These are phyloP conservation scores for Trametes versicolor DNA, from an alignment of 1,284 basidiomycete genomes.

Conservation along the genomic window DNA sequence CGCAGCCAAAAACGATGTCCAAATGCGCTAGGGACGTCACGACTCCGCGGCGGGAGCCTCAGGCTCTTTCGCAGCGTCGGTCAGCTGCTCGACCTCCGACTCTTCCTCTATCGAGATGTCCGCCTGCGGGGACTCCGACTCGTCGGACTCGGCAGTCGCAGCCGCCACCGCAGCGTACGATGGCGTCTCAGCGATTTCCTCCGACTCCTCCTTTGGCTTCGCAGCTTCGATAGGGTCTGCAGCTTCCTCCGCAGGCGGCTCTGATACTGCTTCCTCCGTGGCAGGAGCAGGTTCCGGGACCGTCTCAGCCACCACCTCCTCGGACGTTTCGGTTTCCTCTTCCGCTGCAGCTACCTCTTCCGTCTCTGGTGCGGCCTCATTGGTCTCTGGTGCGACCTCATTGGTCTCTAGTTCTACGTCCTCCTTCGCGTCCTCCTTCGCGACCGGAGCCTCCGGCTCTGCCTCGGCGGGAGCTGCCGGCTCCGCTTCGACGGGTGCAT, in stretches of 20 bases:
- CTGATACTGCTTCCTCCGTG: neutral
- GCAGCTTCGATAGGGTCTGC: neutral
- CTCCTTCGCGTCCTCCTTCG: neutral
- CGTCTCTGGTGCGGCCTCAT: neutral
- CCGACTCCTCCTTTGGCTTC: neutral
- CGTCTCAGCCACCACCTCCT: slow-evolving; percentile 3
- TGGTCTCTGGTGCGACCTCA: neutral
- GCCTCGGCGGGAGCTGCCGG: too few species aligned
- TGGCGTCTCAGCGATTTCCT: neutral
- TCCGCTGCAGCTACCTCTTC: slow-evolving; percentile 9
- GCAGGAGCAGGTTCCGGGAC: neutral
- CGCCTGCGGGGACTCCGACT: neutral
- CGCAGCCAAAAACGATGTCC: neutral
- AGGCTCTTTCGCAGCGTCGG: slow-evolving; percentile 7
- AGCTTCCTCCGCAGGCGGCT: neutral
- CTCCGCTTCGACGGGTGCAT: neutral
- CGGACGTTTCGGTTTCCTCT: slow-evolving; percentile 1
- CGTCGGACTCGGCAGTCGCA: neutral
- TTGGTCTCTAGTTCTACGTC: slow-evolving; percentile 2
- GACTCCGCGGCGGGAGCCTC: neutral
- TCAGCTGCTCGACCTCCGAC: neutral
- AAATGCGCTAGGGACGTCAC: neutral
- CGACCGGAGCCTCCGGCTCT: neutral
- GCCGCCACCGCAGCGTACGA: neutral
- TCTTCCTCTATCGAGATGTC: slow-evolving; percentile 12